Base-by-base conservation (phyloP, 1,284 basidiomycete species). In the Boletus sp. region DNA sequence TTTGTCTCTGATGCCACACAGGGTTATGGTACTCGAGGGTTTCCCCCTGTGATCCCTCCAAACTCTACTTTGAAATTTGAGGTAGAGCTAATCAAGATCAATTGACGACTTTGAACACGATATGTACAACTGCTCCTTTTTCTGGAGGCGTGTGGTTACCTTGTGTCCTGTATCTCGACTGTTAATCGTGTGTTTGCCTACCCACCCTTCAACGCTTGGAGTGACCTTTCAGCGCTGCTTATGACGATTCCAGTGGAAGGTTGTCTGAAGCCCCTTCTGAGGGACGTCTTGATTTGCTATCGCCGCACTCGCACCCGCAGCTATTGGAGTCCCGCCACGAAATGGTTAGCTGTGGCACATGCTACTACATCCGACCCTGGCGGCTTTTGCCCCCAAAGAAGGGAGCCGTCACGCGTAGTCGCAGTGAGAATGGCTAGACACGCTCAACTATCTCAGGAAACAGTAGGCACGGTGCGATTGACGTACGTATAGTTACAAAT, bases 1-100 rank as follows among this genome's bases (percentile, higher is more conserved):
- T 12, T 13, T 8, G 20, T 23, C 1, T 19, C 53, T 53, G 37
- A 61, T 20, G 13, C 0, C 41, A 29, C 43, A 27, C 54, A 88
- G 85, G 84, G 74, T 41, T 89, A 89, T 56, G 87, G 85, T 29
- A 38, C 70, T 26, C 75, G 78, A 32, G 86, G 87, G 25, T 91
- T 90, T 72, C 86, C 85, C 34, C 88, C 88, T 26, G 77, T 88
- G 54, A 92, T 93, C 65, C 91, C 91, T 17, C 66, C 84, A 58
- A 83, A 89, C 64, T 69, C 88, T 22, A 84, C 80, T 30, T 77
- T 94, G 66, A 78, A 72, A 53, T 93, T 92, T 61, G 85, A 89
- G 68, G 86, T 92, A 51, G 88, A 92, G 72, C 73, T 93, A 49
- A 52, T 91, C 50, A 75, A 76, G 67, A 89, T 91, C 72, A 80